These are phyloP conservation scores for Xerocomellus amylosporus DNA, from an alignment of 768 basidiomycete species.

Conservation along the genomic window DNA sequence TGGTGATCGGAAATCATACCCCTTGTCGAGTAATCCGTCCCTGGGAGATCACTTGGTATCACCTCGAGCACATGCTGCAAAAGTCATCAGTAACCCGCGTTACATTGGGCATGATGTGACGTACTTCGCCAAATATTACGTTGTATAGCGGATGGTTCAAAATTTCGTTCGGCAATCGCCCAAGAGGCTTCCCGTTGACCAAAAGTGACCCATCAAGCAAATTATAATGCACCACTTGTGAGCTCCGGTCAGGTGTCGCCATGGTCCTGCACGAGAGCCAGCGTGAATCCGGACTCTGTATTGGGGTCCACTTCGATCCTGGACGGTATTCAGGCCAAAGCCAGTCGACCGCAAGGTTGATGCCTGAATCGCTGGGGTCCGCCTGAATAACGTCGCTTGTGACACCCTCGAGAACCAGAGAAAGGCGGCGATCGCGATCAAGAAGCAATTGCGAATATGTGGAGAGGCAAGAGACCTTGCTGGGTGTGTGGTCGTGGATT, in stretches of 20 bases:
- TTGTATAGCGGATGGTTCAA: slow-evolving; percentile 19
- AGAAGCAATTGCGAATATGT: slow-evolving; percentile 17
- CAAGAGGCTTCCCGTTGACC: slow-evolving; percentile 27
- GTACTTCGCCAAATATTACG: slow-evolving; percentile 22
- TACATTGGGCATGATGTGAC: background rate
- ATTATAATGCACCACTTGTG: slow-evolving; percentile 25
- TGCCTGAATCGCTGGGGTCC: slow-evolving; percentile 1
- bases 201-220: slow-evolving; percentile 27
- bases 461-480: slow-evolving; percentile 1
- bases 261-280: slow-evolving; percentile 27
- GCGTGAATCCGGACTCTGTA: slow-evolving; percentile 10
- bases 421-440: slow-evolving; percentile 31
- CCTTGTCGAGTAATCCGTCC: slow-evolving; percentile 28
- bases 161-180: slow-evolving; percentile 21
- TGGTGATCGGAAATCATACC: slow-evolving; percentile 15
- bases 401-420: slow-evolving; percentile 23
- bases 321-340: slow-evolving; percentile 28
- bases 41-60: slow-evolving; percentile 23
- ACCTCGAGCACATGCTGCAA: slow-evolving; percentile 22
- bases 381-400: slow-evolving; percentile 2
- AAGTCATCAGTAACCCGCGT: background rate
- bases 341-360: slow-evolving; percentile 18
- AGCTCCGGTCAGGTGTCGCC: background rate
- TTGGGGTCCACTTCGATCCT: slow-evolving; percentile 20
- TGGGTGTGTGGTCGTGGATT: slow-evolving; percentile 26